These are phyloP conservation scores for Beverwykella pulmonaria DNA, from an alignment of 495 filamentous ascomycete species.

Conservation along the genomic window DNA sequence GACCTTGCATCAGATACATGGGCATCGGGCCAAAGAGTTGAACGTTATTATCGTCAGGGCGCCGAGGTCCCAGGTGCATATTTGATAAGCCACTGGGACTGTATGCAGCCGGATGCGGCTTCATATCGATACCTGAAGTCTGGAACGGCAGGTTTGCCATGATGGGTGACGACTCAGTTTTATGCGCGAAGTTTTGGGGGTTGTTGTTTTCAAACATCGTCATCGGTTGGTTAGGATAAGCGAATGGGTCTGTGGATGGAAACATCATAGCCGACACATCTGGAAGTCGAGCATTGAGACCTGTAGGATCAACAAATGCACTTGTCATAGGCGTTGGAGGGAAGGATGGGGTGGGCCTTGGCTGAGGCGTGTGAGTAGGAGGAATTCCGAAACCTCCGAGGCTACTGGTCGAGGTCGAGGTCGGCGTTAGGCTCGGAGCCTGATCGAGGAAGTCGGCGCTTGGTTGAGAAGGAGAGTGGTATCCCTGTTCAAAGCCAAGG, in stretches of 20 bases:
- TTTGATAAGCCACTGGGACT: background rate
- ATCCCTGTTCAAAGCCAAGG: constrained; percentile 15
- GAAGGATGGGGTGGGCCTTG: constrained; percentile 10
- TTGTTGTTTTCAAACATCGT: constrained; percentile 61
- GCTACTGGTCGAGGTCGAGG: constrained; percentile 20
- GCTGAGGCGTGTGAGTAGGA: constrained; percentile 9
- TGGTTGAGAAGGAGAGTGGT: constrained; percentile 18
- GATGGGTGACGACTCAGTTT: constrained; percentile 7
- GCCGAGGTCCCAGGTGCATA: constrained; percentile 3
- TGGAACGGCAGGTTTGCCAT: constrained; percentile 12
- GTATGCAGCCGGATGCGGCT: constrained; percentile 12
- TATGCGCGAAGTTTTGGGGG: constrained; percentile 45
- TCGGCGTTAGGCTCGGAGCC: constrained; percentile 29
- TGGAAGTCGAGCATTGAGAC: constrained; percentile 56
- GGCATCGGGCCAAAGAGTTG: constrained; percentile 59
- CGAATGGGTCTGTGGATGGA: constrained; percentile 84
- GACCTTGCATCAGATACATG: constrained; percentile 55
- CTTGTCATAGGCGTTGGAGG: constrained; percentile 17
- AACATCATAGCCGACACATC: constrained; percentile 92
- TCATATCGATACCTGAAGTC: constrained; percentile 22
- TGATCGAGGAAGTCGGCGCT: constrained; percentile 34
- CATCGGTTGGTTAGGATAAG: constrained; percentile 84
- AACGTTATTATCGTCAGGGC: constrained; percentile 51
- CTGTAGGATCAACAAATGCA: constrained; percentile 30
- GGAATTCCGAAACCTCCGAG: constrained; percentile 4